Conservation (phyloP, 73 alveolate species). For the Tetrahymena thermophila region DNA sequence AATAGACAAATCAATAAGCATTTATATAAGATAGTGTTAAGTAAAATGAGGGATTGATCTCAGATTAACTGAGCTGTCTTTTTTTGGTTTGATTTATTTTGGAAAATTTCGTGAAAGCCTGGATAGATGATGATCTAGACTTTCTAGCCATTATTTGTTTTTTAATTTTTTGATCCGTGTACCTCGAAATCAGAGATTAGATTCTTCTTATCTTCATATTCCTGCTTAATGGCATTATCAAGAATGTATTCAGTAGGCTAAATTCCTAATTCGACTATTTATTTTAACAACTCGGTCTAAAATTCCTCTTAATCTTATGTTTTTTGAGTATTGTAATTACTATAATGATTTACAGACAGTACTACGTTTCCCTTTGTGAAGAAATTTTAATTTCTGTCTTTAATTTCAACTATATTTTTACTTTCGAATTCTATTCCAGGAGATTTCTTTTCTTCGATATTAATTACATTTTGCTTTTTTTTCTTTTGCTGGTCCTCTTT, state of each 20-base stretch:
- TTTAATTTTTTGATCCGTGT: background rate
- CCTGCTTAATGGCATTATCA: background rate
- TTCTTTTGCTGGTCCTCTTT: background rate
- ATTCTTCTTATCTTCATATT: background rate
- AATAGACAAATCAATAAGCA: background rate
- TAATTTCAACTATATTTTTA: background rate
- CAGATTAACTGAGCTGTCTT: background rate
- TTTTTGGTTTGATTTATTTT: background rate
- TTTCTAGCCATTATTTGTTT: background rate
- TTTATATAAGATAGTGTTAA: too few species aligned
- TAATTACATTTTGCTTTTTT: background rate
- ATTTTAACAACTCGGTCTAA: background rate
- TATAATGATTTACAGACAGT: background rate
- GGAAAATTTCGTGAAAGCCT: background rate
- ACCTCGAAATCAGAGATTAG: background rate
- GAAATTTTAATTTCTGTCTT: background rate
- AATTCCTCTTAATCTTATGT: background rate
- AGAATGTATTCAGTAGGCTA: background rate
- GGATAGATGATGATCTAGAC: background rate
- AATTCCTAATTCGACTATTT: background rate
- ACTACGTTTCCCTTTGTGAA: background rate
- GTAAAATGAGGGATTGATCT: background rate
- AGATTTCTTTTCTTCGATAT: background rate
- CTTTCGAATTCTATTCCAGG: background rate
- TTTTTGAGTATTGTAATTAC: background rate